Base-by-base conservation (phyloP, 2,329 filamentous ascomycete species). In the Hypoxylon sp. region DNA sequence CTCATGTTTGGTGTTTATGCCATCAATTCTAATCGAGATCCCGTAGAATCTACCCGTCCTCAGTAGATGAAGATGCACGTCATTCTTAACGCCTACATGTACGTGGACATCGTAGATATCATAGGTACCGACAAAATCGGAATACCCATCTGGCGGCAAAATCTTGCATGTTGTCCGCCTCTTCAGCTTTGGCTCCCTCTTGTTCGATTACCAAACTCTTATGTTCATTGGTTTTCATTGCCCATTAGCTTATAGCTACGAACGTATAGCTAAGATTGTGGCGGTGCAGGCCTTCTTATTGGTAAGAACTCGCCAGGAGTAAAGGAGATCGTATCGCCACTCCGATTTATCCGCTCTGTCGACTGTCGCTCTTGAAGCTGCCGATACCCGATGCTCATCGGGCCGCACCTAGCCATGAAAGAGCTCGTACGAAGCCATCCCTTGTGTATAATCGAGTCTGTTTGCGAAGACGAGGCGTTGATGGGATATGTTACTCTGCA, bases 201-300 rank as follows among this genome's bases (percentile, higher is more conserved):
- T 35, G 13, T 44, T 62, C 30, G 57, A 55, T 48, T 35, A 42
- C 42, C 33, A 63, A 55, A 42, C 30, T 6, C 27, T 53, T 49
- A 33, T n/a, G 54, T 35, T 57, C 50, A 65, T 63, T 70, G 64
- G 61, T 22, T 61, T 51, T 55, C 6, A 22, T 59, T n/a, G 33
- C 40, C 27, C 42, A 37, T 51, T 63, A 54, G 61, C 49, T 50
- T 61, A 61, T 20, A 20, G 25, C 14, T 30, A 33, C n/a, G 31
- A 35, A 35, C 42, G n/a, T 22, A 53, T 27, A 10, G 6, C 20
- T 30, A 33, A 61, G 56, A 64, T 60, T 53, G 69, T 71, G 69
- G 69, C 69, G 63, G 67, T 69, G 67, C 62, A 57, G n/a, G 8
- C 46, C 2, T 31, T 69, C 20, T 64, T 46, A 68, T 68, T 70